phyloP scores from a whole-genome alignment of 2,329 filamentous ascomycete species.

The Emmonsia crescens region DNA sequence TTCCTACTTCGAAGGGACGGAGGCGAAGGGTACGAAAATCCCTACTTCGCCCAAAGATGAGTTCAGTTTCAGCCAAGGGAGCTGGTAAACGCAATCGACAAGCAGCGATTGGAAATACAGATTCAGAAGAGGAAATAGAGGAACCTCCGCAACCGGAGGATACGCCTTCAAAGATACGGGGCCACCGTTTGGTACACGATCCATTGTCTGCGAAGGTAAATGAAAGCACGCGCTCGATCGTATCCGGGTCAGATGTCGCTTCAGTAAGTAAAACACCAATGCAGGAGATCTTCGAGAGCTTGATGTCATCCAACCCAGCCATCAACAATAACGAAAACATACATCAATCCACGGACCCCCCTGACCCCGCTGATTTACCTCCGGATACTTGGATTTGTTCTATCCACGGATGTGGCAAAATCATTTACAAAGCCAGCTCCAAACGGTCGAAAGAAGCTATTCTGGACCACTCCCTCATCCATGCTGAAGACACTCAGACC shows the following conservation, averaged over 20 bases:
- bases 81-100: slow-evolving; percentile 31
- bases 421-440: slow-evolving; percentile 23
- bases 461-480: slow-evolving; percentile 23
- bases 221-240: slow-evolving; percentile 21
- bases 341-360: not conserved
- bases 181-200: slow-evolving; percentile 25
- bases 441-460: slow-evolving; percentile 25
- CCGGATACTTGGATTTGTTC: slow-evolving; percentile 27
- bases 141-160: slow-evolving; percentile 22
- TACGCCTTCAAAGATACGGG: slow-evolving; percentile 26
- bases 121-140: slow-evolving; percentile 22
- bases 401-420: slow-evolving; percentile 23
- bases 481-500: slow-evolving; percentile 27
- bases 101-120: slow-evolving; percentile 15
- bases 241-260: slow-evolving; percentile 19
- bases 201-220: slow-evolving; percentile 22
- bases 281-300: slow-evolving; percentile 14
- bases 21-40: slow-evolving; percentile 31
- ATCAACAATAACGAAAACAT: slow-evolving; percentile 6
- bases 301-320: slow-evolving; percentile 15
- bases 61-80: slow-evolving; percentile 28
- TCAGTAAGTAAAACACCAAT: slow-evolving; percentile 20
- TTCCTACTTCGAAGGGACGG: slow-evolving; percentile 14
- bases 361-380: slow-evolving; percentile 9
- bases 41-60: slow-evolving; percentile 34